Evolutionary conservation across 2,329 filamentous ascomycete genomes (phyloP).

Genomic region (Nemania sp.): DNA sequence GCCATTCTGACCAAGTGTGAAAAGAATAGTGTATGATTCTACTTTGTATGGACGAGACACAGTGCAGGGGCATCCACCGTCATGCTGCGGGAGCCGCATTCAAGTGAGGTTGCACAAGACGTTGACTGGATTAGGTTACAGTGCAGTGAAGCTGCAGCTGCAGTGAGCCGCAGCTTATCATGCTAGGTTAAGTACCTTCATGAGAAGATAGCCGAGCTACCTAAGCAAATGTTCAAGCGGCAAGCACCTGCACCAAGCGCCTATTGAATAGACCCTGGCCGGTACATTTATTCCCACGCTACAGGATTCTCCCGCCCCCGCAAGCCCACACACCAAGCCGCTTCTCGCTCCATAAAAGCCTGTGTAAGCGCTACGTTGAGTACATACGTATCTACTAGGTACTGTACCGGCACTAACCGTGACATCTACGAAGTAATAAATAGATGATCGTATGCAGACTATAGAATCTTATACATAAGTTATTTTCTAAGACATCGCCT

Average conservation of each 20-base stretch:
- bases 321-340: slow-evolving; percentile 3
- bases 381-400: not conserved
- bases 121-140: slow-evolving; percentile 10
- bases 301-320: slow-evolving; percentile 9
- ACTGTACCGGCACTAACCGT: too few species aligned
- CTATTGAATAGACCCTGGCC: not conserved
- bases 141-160: slow-evolving; percentile 2
- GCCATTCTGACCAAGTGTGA: not conserved
- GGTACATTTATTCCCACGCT: not conserved
- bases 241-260: not conserved
- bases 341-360: too few species aligned
- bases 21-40: too few species aligned
- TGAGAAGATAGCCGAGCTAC: too few species aligned
- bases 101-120: slow-evolving; percentile 11
- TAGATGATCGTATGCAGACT: too few species aligned
- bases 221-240: too few species aligned
- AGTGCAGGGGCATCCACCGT: slow-evolving; percentile 5
- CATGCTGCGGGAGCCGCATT: slow-evolving; percentile 22
- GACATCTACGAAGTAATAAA: too few species aligned
- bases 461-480: too few species aligned
- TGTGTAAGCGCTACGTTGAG: too few species aligned
- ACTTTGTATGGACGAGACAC: too few species aligned
- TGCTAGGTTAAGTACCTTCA: too few species aligned
- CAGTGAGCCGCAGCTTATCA: slow-evolving; percentile 11
- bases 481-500: too few species aligned